Conservation (phyloP, 768 basidiomycete species). For the Lentinula raphanica region DNA sequence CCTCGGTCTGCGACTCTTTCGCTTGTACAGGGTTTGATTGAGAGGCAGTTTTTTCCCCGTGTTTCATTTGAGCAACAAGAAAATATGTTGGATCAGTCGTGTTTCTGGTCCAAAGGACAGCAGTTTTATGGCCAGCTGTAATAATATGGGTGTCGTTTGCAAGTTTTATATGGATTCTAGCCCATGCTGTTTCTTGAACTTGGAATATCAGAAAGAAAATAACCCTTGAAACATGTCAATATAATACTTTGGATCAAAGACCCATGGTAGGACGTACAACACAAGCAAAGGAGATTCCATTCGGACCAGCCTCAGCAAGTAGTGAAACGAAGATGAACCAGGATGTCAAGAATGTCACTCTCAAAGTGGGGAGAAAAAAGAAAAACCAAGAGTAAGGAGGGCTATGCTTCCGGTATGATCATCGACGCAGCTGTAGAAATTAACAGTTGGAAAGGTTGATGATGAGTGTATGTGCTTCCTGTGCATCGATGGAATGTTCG, state of each 20-base stretch:
- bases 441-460: background rate
- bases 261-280: too few relatives aligned
- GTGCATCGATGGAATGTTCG: background rate
- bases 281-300: background rate
- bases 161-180: background rate
- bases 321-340: background rate
- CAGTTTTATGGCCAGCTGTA: background rate
- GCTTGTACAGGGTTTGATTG: background rate
- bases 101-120: background rate
- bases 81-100: background rate
- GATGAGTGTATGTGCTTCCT: background rate
- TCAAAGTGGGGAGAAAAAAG: background rate
- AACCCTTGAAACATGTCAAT: background rate
- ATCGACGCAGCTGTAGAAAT: background rate
- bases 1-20: background rate
- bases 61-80: background rate
- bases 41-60: background rate
- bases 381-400: background rate
- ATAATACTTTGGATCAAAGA: too few relatives aligned
- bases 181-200: background rate
- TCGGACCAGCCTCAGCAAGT: conserved; percentile 2
- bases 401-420: conserved; percentile 4
- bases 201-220: background rate
- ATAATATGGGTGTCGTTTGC: background rate
- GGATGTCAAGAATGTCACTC: background rate